phyloP scores from a whole-genome alignment of 805 yeast species.

The Limtongozyma cylindracea region DNA sequence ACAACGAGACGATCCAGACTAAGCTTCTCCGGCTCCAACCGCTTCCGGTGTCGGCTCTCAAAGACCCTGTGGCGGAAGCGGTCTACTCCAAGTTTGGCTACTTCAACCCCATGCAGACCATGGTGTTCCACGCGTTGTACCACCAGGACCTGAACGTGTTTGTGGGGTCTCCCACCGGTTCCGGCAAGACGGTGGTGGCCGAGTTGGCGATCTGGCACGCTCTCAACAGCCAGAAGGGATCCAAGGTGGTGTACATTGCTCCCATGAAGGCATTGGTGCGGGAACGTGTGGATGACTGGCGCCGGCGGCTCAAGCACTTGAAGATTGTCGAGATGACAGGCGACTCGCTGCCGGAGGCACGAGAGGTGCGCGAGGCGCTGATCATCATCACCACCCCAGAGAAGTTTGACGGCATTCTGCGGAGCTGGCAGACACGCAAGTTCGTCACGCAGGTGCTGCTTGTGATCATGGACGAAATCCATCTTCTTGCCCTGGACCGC shows the following conservation, averaged over 20 bases:
- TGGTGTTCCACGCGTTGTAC: conserved; percentile 80
- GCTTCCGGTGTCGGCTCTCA: conserved; percentile 59
- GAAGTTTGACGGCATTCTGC: conserved; percentile 69
- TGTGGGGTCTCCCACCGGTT: conserved; percentile 96
- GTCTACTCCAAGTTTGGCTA: conserved; percentile 53
- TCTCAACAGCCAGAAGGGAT: conserved; percentile 52
- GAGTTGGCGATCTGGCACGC: conserved; percentile 97
- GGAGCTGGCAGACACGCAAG: conserved; percentile 62
- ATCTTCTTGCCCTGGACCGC: too few relatives aligned
- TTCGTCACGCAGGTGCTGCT: conserved; percentile 54
- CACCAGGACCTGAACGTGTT: conserved; percentile 58
- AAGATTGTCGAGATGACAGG: conserved; percentile 48
- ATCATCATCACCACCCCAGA: conserved; percentile 70
- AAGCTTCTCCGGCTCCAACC: conserved; percentile 64
- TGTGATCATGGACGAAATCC: conserved; percentile 58
- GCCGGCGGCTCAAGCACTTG: conserved; percentile 17
- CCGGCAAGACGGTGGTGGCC: conserved; percentile 94
- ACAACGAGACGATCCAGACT: conserved; percentile 68
- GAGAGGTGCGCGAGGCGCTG: conserved; percentile 40
- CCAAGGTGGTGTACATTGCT: conserved; percentile 66
- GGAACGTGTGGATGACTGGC: conserved; percentile 70
- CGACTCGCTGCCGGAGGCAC: conserved; percentile 53
- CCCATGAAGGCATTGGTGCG: conserved; percentile 78
- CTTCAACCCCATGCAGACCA: conserved; percentile 97
- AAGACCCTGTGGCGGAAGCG: conserved; percentile 35